Percentiles rank a stretch among this genome's conserved stretches.
phyloP scores from a whole-genome alignment of 345 rosid genomes.

The Brassica napus region Da-Ae NC_063445.1:25517001-25517500 shows the following conservation, averaged over 20 bases:
- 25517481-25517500: conserved; percentile 28
- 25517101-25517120: conserved; percentile 64
- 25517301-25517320: conserved; percentile 32
- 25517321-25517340: background rate
- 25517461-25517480: conserved; percentile 30
- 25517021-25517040: background rate
- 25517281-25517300: conserved; percentile 51
- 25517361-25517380: background rate
- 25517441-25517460: conserved; percentile 35
- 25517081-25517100: conserved; percentile 45
- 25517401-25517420: conserved; percentile 42
- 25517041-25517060: background rate
- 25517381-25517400: background rate
- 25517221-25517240: conserved; percentile 42
- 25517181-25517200: conserved; percentile 57
- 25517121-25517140: conserved; percentile 76
- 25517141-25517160: conserved; percentile 69
- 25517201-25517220: conserved; percentile 55
- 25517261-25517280: conserved; percentile 62
- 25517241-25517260: conserved; percentile 42
- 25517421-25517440: conserved; percentile 45
- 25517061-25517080: background rate
- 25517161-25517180: conserved; percentile 57
- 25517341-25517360: background rate
- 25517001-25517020: background rate